phyloP scores from a whole-genome alignment of 192 early-diverging fungal species.

The Obelidium mucronatum region DNA sequence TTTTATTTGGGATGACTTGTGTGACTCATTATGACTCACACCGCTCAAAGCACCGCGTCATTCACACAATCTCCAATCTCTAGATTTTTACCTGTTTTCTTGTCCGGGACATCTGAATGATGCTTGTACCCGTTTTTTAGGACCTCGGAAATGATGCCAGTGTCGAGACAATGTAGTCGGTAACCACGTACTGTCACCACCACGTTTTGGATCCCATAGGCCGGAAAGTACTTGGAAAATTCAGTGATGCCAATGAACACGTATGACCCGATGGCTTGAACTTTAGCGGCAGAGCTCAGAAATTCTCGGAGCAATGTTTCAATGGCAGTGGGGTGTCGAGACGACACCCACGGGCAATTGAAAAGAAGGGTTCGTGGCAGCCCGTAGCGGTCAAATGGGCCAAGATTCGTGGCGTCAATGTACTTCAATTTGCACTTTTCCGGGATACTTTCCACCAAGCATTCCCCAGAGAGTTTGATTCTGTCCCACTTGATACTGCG shows the following conservation, averaged over 20 bases:
- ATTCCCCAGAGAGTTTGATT: too few species aligned
- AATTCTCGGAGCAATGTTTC: background rate
- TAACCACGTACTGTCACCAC: background rate
- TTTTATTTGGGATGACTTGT: too few species aligned
- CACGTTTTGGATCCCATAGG: background rate
- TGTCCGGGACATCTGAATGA: background rate
- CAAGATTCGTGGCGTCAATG: too few species aligned
- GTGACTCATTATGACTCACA: too few species aligned
- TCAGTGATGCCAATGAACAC: background rate
- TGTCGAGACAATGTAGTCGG: background rate
- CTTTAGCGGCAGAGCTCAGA: background rate
- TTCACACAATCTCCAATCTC: too few species aligned
- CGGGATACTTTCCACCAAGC: too few species aligned
- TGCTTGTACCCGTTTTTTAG: background rate
- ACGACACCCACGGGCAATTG: conserved; percentile 3
- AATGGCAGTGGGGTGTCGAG: background rate
- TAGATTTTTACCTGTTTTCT: background rate
- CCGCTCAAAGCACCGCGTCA: too few species aligned
- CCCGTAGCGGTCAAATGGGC: too few species aligned
- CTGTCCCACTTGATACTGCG: too few species aligned
- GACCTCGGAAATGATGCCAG: background rate
- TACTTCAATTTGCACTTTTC: too few species aligned
- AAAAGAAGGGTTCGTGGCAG: background rate
- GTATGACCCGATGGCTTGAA: background rate
- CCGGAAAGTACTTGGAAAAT: background rate